Evolutionary conservation across 108 stramenopile genomes (phyloP).

Genomic region (Nitzschia sp.): DNA sequence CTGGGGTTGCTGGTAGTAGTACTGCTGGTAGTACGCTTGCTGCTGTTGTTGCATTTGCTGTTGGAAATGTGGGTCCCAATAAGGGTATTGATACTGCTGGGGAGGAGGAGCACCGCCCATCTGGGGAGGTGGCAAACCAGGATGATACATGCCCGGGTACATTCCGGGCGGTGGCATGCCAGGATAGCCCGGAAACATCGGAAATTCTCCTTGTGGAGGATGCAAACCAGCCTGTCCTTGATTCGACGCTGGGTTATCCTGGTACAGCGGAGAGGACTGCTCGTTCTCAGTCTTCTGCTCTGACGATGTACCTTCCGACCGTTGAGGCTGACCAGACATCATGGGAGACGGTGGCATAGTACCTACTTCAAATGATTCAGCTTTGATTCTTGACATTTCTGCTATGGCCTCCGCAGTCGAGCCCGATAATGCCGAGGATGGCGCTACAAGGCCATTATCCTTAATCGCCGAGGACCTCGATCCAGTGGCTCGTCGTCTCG

Average conservation of each 20-base stretch:
- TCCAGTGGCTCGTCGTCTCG: constrained; percentile 19
- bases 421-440: constrained; percentile 26
- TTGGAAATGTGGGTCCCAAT: constrained; percentile 32
- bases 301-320: background rate
- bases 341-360: constrained; percentile 34
- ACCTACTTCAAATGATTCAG: background rate
- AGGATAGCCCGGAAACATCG: constrained; percentile 10
- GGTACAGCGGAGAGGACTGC: constrained; percentile 3
- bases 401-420: constrained; percentile 1
- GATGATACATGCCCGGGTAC: background rate
- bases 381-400: constrained; percentile 8
- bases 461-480: constrained; percentile 19
- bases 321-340: constrained; percentile 33
- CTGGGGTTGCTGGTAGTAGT: constrained; percentile 17
- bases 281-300: background rate
- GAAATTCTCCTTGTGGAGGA: background rate
- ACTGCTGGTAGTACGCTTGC: constrained; percentile 25
- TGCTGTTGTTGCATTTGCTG: constrained; percentile 37
- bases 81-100: constrained; percentile 25
- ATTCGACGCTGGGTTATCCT: background rate
- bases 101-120: constrained; percentile 12
- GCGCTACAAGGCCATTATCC: constrained; percentile 24
- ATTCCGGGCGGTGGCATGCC: constrained; percentile 16
- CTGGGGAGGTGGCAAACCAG: constrained; percentile 8
- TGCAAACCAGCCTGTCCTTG: background rate